Percentiles rank a stretch among this genome's conserved stretches.
These are phyloP conservation scores for Talaromyces nanjingensis DNA, from an alignment of 495 filamentous ascomycete species.

Conservation along the genomic window DNA sequence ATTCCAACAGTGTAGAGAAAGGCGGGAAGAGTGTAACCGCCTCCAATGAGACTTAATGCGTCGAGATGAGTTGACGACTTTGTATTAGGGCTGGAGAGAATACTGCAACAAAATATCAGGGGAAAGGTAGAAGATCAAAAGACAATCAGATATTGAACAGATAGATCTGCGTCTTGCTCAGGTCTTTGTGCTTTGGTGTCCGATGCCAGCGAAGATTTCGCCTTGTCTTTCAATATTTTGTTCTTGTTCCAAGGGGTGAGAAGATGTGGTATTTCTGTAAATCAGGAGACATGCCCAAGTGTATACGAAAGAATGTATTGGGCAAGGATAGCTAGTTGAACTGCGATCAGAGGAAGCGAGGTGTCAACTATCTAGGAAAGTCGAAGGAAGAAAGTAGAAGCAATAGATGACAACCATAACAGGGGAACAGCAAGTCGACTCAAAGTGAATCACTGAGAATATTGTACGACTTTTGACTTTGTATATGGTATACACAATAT, in stretches of 20 bases:
- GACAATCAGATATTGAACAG: neutral
- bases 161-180: neutral
- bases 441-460: no score
- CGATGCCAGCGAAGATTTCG: neutral
- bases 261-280: neutral
- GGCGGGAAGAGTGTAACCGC: neutral
- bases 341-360: no score
- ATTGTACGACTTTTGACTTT: no score
- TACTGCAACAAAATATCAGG: neutral
- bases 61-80: neutral
- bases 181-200: neutral
- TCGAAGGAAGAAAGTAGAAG: no score
- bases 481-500: no score
- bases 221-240: neutral
- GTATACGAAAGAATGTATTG: no score
- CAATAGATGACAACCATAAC: no score
- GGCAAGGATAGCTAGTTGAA: no score
- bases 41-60: neutral
- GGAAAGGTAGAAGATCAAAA: neutral
- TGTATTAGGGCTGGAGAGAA: neutral
- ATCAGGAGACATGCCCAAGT: no score
- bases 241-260: neutral
- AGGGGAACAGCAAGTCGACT: no score
- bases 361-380: no score
- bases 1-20: neutral